A percentile compares a stretch with the other conserved stretches of the same genome.
Evolutionary conservation across 371 early-diverging fungal genomes (phyloP).

Genomic region (Enteropsectra breve): DNA sequence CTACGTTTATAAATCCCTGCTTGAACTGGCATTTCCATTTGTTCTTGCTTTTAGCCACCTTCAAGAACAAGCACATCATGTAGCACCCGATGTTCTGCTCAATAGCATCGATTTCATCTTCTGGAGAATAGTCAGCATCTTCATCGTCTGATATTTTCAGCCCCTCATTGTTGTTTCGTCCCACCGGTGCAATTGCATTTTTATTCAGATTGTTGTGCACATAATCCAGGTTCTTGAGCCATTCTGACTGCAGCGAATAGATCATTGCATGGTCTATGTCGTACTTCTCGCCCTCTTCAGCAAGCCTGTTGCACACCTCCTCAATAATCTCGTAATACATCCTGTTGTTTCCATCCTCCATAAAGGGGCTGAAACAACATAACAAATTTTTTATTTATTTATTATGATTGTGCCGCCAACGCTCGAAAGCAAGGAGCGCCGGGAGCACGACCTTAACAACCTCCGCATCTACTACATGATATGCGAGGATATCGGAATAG

Average conservation of each 20-base stretch:
- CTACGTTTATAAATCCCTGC: constrained; percentile 59
- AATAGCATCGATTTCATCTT: constrained; percentile 14
- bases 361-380: constrained; percentile 11
- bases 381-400: not conserved
- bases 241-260: constrained; percentile 42
- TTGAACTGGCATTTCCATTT: constrained; percentile 60
- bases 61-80: constrained; percentile 60
- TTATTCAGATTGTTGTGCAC: not conserved
- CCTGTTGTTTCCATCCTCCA: constrained; percentile 46
- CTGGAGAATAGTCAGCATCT: not conserved
- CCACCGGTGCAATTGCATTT: too few relatives aligned
- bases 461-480: constrained; percentile 41
- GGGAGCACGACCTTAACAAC: constrained; percentile 36
- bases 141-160: not conserved
- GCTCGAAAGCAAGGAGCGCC: constrained; percentile 44
- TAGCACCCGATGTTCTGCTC: constrained; percentile 43
- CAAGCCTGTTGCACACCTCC: constrained; percentile 34
- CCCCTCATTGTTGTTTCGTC: not conserved
- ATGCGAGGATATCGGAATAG: constrained; percentile 44
- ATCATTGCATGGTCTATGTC: constrained; percentile 28
- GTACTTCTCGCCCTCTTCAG: constrained; percentile 8
- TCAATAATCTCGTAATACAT: constrained; percentile 49
- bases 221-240: constrained; percentile 46
- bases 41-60: constrained; percentile 57
- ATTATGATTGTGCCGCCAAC: constrained; percentile 50